Evolutionary conservation across 2,329 filamentous ascomycete species (phyloP).

Genomic region (Akanthomyces uredinophilus): DNA sequence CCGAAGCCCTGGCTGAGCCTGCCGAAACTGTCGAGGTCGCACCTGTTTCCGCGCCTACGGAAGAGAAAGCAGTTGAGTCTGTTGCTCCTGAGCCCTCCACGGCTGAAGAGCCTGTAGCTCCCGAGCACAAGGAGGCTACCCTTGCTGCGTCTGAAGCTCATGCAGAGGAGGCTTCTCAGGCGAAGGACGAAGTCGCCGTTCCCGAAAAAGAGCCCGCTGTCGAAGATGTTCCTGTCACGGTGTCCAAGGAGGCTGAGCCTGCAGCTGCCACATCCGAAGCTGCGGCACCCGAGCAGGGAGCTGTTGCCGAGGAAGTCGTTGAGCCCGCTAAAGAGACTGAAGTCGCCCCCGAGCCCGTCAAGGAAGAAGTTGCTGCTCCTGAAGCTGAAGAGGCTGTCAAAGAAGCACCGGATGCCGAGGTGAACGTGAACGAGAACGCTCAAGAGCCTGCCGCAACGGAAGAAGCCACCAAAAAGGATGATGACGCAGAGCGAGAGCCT

Average conservation of each 20-base stretch:
- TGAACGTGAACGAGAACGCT: not conserved
- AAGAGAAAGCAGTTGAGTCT: slow-evolving; percentile 13
- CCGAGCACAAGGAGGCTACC: not conserved
- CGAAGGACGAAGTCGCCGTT: not conserved
- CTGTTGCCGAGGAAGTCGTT: not conserved
- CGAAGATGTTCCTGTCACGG: not conserved
- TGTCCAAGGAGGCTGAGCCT: not conserved
- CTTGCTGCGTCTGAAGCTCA: not conserved
- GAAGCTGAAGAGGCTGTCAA: not conserved
- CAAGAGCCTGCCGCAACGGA: not conserved
- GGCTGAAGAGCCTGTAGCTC: not conserved
- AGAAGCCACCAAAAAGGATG: not conserved
- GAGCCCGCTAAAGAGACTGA: not conserved
- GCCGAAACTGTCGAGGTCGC: not conserved
- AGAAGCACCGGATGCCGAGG: not conserved
- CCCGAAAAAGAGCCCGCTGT: not conserved
- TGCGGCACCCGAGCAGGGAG: not conserved
- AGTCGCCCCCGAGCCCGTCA: not conserved
- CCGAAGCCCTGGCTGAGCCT: not conserved
- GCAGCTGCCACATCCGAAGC: not conserved
- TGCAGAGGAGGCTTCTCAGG: not conserved
- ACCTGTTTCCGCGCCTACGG: not conserved
- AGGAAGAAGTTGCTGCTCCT: not conserved
- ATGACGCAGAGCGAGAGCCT: not conserved
- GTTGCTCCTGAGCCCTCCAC: not conserved